Evolutionary conservation across 2,329 filamentous ascomycete species (phyloP), one percentile per base, ranked within the genome.

Genomic region (Furcasterigmium furcatum): DNA sequence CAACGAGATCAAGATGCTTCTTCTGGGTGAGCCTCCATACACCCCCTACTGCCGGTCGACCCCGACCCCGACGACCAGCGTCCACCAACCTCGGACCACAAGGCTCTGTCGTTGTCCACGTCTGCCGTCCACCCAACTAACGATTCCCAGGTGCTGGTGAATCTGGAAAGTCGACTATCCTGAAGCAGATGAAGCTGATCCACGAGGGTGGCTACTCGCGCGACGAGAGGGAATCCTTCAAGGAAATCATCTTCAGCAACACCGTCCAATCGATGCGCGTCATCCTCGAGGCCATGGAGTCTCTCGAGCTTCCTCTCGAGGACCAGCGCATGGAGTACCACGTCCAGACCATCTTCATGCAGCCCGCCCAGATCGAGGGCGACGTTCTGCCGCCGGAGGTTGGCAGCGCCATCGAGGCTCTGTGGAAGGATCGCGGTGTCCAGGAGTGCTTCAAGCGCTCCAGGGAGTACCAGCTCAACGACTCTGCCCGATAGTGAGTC

Each of bases 1-100:
- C 62, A 99, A 99, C 61, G 94, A 99, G 75, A 99, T 99, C 78
- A 99, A 99, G 83, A 97, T 99, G 94, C 79, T 99, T 61, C 82
- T 99, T 62, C 85, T 99, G 62, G 94, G 94, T 96, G 82, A 49
- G 55, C 44, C 45, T 7, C 24, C 24, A 27, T 7, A 27, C 12
- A 42, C 29, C 16, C 14, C n/a, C 14, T 16, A 18, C 27, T 9
- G 41, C 25, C 18, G 12, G 4, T 22, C 13, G 29, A 27, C 21
- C 13, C 10, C 16, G 13, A 10, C 5, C 14, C 12, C 5, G 8
- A 9, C 3, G 22, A 27, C 30, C 14, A 18, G 12, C 8, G 9
- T 20, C 35, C 10, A 4, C n/a, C 16, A 34, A 30, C 24, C 24
- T 12, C 7, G 12, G 7, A 27, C 7, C 24, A 27, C 24, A 27